phyloP scores from a whole-genome alignment of 768 basidiomycete genomes.

The Cubamyces sp. region DNA sequence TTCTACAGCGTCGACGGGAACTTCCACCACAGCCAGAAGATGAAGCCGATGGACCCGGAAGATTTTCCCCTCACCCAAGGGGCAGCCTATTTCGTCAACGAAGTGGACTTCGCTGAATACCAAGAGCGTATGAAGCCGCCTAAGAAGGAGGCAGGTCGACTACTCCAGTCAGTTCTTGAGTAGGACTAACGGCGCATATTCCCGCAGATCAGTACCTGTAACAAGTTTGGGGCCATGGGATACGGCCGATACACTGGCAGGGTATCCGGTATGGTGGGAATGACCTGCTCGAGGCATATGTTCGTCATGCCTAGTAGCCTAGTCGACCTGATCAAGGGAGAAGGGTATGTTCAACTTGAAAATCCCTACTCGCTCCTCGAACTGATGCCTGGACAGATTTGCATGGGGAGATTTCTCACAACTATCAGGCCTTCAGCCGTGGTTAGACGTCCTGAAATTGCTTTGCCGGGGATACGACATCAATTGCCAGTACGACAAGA shows the following conservation, averaged over 20 bases:
- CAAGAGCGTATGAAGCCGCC: conserved; percentile 3
- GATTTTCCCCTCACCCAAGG: conserved; percentile 21
- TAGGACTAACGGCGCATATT: background rate
- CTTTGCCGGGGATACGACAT: conserved; percentile 31
- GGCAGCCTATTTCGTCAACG: conserved; percentile 21
- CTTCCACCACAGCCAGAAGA: conserved; percentile 20
- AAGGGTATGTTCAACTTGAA: too few relatives aligned
- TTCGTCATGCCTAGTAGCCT: conserved; percentile 20
- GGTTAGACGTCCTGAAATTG: conserved; percentile 13
- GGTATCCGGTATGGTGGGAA: conserved; percentile 21
- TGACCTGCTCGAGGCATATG: conserved; percentile 26
- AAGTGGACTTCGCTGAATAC: conserved; percentile 11
- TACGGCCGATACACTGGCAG: conserved; percentile 1
- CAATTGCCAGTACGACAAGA: conserved; percentile 31
- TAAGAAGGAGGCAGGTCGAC: conserved; percentile 13
- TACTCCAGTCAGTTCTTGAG: too few relatives aligned
- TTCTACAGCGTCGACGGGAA: conserved; percentile 23
- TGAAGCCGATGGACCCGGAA: conserved; percentile 15
- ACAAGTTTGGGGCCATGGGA: conserved; percentile 26
- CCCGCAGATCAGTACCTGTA: conserved; percentile 15
- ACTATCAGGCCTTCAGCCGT: conserved; percentile 16
- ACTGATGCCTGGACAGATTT: too few relatives aligned
- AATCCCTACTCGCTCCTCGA: too few relatives aligned
- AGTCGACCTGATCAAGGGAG: conserved; percentile 28
- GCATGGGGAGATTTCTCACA: conserved; percentile 17